Evolutionary conservation across 371 early-diverging fungal genomes (phyloP).

Genomic region (Coemansia sp.): DNA sequence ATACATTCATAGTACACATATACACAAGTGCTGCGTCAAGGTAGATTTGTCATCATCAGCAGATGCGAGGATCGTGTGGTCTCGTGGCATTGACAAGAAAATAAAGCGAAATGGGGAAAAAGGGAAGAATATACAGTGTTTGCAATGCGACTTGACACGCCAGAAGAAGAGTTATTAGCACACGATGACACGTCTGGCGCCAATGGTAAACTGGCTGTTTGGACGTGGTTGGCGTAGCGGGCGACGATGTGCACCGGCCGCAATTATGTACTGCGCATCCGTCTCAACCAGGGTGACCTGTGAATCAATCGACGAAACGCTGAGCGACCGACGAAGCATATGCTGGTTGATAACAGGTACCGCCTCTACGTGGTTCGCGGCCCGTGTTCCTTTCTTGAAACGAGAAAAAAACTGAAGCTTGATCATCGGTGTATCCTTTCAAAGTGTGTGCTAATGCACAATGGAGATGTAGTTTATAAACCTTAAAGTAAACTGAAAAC

Average conservation of each 20-base stretch:
- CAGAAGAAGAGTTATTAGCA: slow-evolving; percentile 10
- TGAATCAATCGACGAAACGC: slow-evolving; percentile 10
- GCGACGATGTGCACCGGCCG: background rate
- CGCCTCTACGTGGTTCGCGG: background rate
- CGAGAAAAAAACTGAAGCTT: slow-evolving; percentile 7
- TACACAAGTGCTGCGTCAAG: background rate
- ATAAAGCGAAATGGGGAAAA: background rate
- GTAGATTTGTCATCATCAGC: too few species aligned
- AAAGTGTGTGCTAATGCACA: too few species aligned
- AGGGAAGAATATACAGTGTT: background rate
- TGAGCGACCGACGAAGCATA: slow-evolving; percentile 2
- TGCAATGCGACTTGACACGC: background rate
- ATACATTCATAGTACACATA: background rate
- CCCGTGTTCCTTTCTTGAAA: slow-evolving; percentile 3
- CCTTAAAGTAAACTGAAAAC: background rate
- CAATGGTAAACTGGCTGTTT: slow-evolving; percentile 47
- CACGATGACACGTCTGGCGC: slow-evolving; percentile 26
- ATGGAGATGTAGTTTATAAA: background rate
- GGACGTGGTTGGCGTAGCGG: slow-evolving; percentile 1
- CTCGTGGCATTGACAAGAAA: background rate
- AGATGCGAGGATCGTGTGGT: too few species aligned
- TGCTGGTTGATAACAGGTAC: background rate
- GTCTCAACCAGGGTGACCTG: slow-evolving; percentile 10
- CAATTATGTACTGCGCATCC: slow-evolving; percentile 15
- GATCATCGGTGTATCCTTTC: slow-evolving; percentile 6